Evolutionary conservation across 805 yeast genomes (phyloP).

Genomic region (Sporopachydermia lactativora): DNA sequence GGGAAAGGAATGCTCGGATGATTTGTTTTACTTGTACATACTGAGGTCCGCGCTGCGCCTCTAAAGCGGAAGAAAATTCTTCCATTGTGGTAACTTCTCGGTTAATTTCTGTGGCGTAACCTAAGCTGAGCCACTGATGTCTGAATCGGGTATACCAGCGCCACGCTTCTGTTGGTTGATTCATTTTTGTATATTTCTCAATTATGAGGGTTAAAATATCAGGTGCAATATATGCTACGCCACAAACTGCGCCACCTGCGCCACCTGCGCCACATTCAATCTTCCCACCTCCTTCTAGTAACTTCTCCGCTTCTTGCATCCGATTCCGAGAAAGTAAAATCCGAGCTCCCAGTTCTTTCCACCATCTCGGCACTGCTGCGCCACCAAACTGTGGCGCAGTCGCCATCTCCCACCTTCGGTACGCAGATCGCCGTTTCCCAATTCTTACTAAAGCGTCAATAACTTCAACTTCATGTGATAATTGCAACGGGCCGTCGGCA

Average conservation of each 20-base stretch:
- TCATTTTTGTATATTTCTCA: background rate
- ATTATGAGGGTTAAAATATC: background rate
- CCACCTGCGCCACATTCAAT: background rate
- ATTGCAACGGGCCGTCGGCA: conserved; percentile 10
- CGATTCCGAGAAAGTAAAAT: conserved; percentile 8
- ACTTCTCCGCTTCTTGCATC: conserved; percentile 8
- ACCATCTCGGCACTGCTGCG: conserved; percentile 8
- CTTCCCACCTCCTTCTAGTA: conserved; percentile 6
- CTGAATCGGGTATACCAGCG: too few species aligned
- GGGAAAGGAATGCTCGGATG: too few species aligned
- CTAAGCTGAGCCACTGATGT: background rate
- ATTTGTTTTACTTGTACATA: too few species aligned
- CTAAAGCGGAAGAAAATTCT: too few species aligned
- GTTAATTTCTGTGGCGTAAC: background rate
- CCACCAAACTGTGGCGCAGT: background rate
- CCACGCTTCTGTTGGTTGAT: background rate
- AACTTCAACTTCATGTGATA: conserved; percentile 13
- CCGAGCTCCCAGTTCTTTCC: conserved; percentile 12
- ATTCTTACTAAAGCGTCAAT: conserved; percentile 8
- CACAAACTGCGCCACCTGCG: background rate
- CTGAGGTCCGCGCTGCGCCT: too few species aligned
- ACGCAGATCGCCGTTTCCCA: conserved; percentile 5
- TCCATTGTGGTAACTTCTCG: too few species aligned
- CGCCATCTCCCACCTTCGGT: background rate
- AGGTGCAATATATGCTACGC: too few species aligned